Evolutionary conservation across 441 rosid genomes (phyloP).

Genomic region (Pelargonium cotyledonis): DNA sequence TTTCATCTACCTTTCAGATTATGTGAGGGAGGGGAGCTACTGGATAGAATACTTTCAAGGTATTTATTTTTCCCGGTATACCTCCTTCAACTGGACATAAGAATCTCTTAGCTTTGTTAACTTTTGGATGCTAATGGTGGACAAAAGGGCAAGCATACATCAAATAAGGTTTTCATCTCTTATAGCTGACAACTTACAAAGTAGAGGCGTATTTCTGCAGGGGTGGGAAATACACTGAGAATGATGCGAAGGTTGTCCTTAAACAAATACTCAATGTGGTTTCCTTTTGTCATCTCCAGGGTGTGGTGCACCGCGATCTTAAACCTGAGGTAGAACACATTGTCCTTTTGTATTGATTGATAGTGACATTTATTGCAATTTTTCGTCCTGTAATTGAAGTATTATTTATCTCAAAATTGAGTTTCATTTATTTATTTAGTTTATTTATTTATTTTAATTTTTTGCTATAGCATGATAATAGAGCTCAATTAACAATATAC

Average conservation of each 20-base stretch:
- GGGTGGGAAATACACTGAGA: constrained; percentile 93
- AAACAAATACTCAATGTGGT: constrained; percentile 81
- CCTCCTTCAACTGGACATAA: background rate
- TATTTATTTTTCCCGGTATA: background rate
- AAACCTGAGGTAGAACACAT: constrained; percentile 75
- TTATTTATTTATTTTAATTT: too few relatives aligned
- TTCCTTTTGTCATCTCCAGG: constrained; percentile 87
- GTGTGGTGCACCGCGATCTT: constrained; percentile 93
- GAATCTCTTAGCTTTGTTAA: constrained; percentile 14
- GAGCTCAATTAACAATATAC: background rate
- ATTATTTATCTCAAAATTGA: background rate
- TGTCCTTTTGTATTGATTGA: background rate
- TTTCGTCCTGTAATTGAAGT: background rate
- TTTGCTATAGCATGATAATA: background rate
- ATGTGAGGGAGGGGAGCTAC: constrained; percentile 97
- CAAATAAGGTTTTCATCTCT: background rate
- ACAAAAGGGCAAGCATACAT: background rate
- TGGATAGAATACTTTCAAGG: constrained; percentile 88
- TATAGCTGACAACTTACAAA: background rate
- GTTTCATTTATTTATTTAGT: too few relatives aligned
- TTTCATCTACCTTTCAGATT: constrained; percentile 52
- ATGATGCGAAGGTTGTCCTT: constrained; percentile 82
- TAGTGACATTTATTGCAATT: background rate
- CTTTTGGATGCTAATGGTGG: background rate
- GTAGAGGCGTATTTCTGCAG: constrained; percentile 27